Conservation (phyloP, 1,139 yeast species). For the Kurtzmaniella quercitrusa region DNA sequence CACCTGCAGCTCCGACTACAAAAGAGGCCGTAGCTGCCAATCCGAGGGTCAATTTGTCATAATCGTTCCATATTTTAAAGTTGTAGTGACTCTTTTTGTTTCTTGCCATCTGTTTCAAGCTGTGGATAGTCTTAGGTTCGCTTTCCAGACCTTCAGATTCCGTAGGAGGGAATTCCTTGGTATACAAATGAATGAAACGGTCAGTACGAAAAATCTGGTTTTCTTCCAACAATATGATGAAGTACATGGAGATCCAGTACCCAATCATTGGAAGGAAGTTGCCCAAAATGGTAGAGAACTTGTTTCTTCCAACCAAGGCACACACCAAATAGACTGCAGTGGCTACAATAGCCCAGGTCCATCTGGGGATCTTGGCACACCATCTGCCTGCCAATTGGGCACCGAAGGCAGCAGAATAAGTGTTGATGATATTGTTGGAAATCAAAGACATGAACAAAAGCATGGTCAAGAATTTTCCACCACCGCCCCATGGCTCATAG, state of each 20-base stretch:
- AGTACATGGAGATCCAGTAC: constrained; percentile 87
- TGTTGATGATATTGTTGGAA: constrained; percentile 76
- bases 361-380: constrained; percentile 69
- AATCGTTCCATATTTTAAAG: constrained; percentile 66
- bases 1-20: constrained; percentile 65
- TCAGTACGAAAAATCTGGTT: constrained; percentile 65
- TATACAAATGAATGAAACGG: constrained; percentile 44
- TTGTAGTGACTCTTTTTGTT: constrained; percentile 37
- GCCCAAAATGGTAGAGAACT: constrained; percentile 72
- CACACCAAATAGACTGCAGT: constrained; percentile 65
- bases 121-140: constrained; percentile 5
- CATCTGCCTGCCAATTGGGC: constrained; percentile 65
- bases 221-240: constrained; percentile 68
- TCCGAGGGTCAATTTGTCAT: constrained; percentile 52
- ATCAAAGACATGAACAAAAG: constrained; percentile 68
- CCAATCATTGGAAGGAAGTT: constrained; percentile 93
- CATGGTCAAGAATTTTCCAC: constrained; percentile 72
- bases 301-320: constrained; percentile 72
- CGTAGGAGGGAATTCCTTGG: constrained; percentile 44
- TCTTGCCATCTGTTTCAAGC: constrained; percentile 6
- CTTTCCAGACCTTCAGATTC: constrained; percentile 1
- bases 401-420: constrained; percentile 81
- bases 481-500: constrained; percentile 71
- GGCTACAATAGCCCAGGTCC: constrained; percentile 67
- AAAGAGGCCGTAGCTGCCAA: constrained; percentile 61